These are phyloP conservation scores for Podospora sp. DNA, from an alignment of 495 filamentous ascomycete species.

Conservation along the genomic window DNA sequence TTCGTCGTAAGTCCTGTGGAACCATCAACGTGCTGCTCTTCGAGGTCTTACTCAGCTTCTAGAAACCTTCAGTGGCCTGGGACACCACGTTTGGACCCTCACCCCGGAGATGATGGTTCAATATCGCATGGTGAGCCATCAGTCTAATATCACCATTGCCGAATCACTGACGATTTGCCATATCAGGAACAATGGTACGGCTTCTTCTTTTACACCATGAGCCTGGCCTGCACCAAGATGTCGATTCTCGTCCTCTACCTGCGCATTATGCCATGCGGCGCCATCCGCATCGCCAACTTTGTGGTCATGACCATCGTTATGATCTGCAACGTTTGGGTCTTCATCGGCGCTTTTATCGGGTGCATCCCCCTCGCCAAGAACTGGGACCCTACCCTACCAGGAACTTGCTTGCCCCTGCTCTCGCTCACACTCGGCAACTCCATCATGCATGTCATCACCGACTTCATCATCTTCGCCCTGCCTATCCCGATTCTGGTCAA, in stretches of 20 bases:
- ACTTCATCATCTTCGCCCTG: constrained; percentile 37
- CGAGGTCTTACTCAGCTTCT: not conserved
- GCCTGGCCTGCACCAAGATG: constrained; percentile 33
- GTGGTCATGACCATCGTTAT: constrained; percentile 21
- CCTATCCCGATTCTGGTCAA: constrained; percentile 33
- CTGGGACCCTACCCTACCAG: constrained; percentile 18
- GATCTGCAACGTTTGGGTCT: constrained; percentile 18
- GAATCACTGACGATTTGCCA: not conserved
- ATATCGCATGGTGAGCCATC: not conserved
- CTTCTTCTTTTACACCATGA: constrained; percentile 16
- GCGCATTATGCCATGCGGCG: constrained; percentile 28
- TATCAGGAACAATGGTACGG: constrained; percentile 4
- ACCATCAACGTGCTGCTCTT: not conserved
- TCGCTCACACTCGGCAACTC: constrained; percentile 16
- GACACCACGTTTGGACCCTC: constrained; percentile 3
- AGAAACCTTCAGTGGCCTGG: constrained; percentile 2
- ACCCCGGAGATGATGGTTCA: not conserved
- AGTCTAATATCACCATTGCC: too few species aligned
- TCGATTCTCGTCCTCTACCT: constrained; percentile 33
- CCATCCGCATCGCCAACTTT: constrained; percentile 16
- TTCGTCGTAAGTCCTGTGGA: not conserved
- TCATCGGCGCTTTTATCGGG: constrained; percentile 17
- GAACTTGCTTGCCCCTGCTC: constrained; percentile 11
- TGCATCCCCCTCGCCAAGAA: constrained; percentile 23
- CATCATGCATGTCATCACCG: constrained; percentile 28